These are phyloP conservation scores for Tilletia setariae DNA, from an alignment of 1,284 basidiomycete species.

Conservation along the genomic window DNA sequence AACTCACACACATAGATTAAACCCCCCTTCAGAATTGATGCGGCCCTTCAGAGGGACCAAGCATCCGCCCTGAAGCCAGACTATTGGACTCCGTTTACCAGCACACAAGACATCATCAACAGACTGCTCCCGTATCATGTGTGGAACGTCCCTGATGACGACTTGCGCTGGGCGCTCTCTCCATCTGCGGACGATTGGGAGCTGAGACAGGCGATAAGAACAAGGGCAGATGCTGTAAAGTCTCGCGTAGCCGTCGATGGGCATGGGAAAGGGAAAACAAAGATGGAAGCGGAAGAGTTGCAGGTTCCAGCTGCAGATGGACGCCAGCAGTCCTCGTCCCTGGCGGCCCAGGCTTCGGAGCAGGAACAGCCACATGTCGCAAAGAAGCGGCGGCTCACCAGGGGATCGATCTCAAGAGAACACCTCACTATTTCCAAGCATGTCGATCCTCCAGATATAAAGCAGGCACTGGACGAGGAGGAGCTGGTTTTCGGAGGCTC, in stretches of 20 bases:
- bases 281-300: background rate
- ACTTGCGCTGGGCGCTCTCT: constrained; percentile 11
- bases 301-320: background rate
- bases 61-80: constrained; percentile 36
- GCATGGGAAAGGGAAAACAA: constrained; percentile 2
- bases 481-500: background rate
- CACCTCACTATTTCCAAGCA: background rate
- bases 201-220: background rate
- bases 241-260: background rate
- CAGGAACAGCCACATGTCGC: background rate
- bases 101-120: constrained; percentile 37
- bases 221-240: background rate
- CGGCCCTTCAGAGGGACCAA: constrained; percentile 28
- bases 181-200: background rate
- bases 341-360: background rate
- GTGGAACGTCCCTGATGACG: constrained; percentile 45
- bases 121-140: constrained; percentile 50
- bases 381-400: background rate
- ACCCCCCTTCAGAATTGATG: background rate
- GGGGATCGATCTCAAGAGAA: background rate
- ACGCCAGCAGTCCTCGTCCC: background rate
- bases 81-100: constrained; percentile 35
- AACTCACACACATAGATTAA: background rate
- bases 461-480: background rate
- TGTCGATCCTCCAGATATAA: constrained; percentile 2